Evolutionary conservation across 2,329 filamentous ascomycete species (phyloP).

Genomic region (Hysterium pulicare): DNA sequence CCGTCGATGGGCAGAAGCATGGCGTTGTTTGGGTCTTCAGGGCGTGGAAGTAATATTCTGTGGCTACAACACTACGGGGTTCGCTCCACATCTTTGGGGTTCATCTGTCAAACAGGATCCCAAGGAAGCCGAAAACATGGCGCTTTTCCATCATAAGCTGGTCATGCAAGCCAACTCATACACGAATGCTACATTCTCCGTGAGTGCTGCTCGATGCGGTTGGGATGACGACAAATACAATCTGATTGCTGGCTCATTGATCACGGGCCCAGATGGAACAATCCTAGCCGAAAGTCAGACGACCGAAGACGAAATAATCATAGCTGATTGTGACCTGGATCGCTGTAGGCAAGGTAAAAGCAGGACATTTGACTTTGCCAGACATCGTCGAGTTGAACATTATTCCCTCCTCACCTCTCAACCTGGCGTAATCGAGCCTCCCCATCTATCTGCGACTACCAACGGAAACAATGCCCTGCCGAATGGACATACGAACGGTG

Average conservation of each 20-base stretch:
- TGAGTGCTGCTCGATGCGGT: slow-evolving; percentile 49
- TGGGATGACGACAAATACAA: slow-evolving; percentile 48
- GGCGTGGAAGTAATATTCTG: slow-evolving; percentile 48
- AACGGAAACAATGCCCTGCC: not conserved
- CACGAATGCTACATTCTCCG: slow-evolving; percentile 50
- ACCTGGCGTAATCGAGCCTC: slow-evolving; percentile 30
- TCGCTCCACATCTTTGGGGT: slow-evolving; percentile 45
- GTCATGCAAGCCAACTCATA: slow-evolving; percentile 52
- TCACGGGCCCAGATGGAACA: slow-evolving; percentile 46
- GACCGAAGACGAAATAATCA: slow-evolving; percentile 48
- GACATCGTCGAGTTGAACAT: slow-evolving; percentile 18
- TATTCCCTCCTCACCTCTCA: slow-evolving; percentile 15
- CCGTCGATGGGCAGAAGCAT: slow-evolving; percentile 51
- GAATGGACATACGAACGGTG: not conserved
- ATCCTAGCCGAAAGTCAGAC: slow-evolving; percentile 48
- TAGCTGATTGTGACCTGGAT: slow-evolving; percentile 48
- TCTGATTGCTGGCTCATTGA: slow-evolving; percentile 47
- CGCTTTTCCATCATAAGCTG: slow-evolving; percentile 51
- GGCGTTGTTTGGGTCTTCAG: slow-evolving; percentile 51
- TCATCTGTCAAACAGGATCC: slow-evolving; percentile 35
- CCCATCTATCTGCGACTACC: slow-evolving; percentile 11
- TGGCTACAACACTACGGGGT: slow-evolving; percentile 47
- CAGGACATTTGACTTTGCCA: slow-evolving; percentile 35
- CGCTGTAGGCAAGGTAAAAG: slow-evolving; percentile 45
- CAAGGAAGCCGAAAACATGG: slow-evolving; percentile 46